A percentile compares a stretch with the other conserved stretches of the same genome.
phyloP scores from a whole-genome alignment of 441 rosid species.

The Euphorbia celastroides region DNA sequence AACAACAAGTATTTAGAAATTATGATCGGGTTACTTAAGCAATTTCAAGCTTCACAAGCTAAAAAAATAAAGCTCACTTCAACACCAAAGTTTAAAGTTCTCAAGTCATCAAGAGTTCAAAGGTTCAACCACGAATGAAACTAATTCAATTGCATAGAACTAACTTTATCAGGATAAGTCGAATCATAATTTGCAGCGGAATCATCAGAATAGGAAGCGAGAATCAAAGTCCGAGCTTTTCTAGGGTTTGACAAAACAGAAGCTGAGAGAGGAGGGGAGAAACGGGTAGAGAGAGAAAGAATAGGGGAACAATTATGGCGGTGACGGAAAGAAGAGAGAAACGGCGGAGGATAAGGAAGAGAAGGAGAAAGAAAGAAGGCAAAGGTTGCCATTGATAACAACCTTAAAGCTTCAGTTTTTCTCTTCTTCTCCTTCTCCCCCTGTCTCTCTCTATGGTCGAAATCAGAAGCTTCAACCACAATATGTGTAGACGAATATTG shows the following conservation, averaged over 20 bases:
- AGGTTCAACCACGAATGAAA: neutral
- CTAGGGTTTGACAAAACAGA: constrained; percentile 18
- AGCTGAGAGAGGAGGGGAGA: constrained; percentile 20
- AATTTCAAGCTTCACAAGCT: neutral
- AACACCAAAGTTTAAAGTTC: neutral
- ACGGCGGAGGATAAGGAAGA: constrained; percentile 15
- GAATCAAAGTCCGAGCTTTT: constrained; percentile 23
- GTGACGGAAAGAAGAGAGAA: constrained; percentile 17
- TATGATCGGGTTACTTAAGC: neutral
- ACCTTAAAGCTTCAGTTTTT: constrained; percentile 19
- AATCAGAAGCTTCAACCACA: too few species aligned
- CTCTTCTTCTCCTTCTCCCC: constrained; percentile 6
- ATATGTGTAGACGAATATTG: too few species aligned
- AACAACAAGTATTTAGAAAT: neutral
- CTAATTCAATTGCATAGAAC: neutral
- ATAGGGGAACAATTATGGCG: constrained; percentile 9
- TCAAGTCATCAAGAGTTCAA: too few species aligned
- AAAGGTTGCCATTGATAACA: constrained; percentile 44
- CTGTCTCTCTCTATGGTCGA: neutral
- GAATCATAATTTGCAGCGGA: constrained; percentile 29
- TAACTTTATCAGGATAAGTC: constrained; percentile 27
- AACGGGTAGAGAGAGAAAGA: constrained; percentile 14
- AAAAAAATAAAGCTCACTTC: neutral
- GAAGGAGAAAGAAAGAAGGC: constrained; percentile 39
- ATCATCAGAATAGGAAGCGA: constrained; percentile 42